Base-by-base conservation (phyloP, 2,329 filamentous ascomycete genomes). In the Penicillium sp. region DNA sequence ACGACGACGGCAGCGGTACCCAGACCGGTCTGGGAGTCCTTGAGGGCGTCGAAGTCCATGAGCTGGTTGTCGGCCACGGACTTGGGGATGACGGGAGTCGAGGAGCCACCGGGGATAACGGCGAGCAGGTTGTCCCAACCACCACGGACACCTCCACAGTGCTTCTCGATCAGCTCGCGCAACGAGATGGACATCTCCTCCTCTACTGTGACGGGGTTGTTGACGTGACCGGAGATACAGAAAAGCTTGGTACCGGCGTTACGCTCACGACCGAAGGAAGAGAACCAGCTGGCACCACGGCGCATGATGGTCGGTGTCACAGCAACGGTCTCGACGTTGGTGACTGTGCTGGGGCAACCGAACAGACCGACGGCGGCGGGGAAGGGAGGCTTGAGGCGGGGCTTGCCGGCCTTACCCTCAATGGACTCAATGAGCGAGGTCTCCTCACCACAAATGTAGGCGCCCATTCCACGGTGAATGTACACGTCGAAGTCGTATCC, bases 141-240 rank as follows among this genome's bases (percentile, higher is more conserved):
- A 61, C 94, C 94, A 68, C 87, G 87, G 50, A 99, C 94, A 76
- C 94, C 94, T 74, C 94, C 94, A 73, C 94, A 97, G 84, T 99
- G 94, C 81, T 91, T 94, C 62, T 99, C 94, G 69, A 99, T 97
- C 61, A 99, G 86, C 78, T 99, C 94, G 43, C 90, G 88, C 58
- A 99, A 85, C 42, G 94, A 89, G 66, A 99, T 99, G 50, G 90
- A 96, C 94, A 99, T 99, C 80, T 99, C 94, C 80, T 99, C 94
- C 78, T 99, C 94, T 59, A 99, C 94, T 1, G 94, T 97, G 76
- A 86, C 91, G 53, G 94, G 94, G 81, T 97, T 95, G 84, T 99
- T 99, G 80, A 99, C 94, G 76, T 97, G 91, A 29, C 94, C 94
- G 53, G 93, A 97, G 74, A 99, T 97, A 69, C 92, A 97, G 82